These are phyloP conservation scores for Neurospora sp. DNA, from an alignment of 495 filamentous ascomycete genomes.

Conservation along the genomic window DNA sequence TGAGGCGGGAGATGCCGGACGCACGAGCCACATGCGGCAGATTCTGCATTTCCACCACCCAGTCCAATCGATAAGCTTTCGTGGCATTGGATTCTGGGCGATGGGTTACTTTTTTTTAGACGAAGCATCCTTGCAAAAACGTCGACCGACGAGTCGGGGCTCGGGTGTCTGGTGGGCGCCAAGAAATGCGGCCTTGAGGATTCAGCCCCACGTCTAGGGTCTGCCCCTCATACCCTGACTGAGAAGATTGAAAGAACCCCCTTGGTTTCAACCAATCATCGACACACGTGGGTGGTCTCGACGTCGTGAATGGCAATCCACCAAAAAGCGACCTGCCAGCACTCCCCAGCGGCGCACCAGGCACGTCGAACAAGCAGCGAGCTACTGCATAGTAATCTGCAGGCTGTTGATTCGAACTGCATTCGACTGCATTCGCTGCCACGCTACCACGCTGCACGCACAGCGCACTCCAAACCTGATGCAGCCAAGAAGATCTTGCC, in stretches of 20 bases:
- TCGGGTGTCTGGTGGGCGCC: neutral
- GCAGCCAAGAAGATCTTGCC: neutral
- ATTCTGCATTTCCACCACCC: neutral
- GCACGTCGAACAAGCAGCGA: neutral
- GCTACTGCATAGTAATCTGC: neutral
- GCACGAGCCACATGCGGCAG: neutral
- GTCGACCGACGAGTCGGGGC: neutral
- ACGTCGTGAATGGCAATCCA: slow-evolving; percentile 4
- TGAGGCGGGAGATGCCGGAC: neutral
- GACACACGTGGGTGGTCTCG: slow-evolving; percentile 10
- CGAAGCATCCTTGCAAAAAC: neutral
- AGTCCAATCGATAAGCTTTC: neutral
- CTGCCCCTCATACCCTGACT: neutral
- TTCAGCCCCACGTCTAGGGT: neutral
- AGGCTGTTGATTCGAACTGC: neutral
- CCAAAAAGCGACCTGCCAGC: neutral
- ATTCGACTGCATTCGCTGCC: neutral
- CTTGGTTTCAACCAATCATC: slow-evolving; percentile 5
- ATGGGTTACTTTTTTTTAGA: neutral
- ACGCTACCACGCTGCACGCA: neutral
- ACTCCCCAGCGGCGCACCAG: neutral
- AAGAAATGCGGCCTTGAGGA: neutral
- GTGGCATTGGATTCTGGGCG: neutral
- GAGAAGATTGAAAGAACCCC: neutral
- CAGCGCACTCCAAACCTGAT: neutral